Base-by-base conservation (phyloP, 164 flowering plant genomes). In the Dillenia suffruticosa region DNA sequence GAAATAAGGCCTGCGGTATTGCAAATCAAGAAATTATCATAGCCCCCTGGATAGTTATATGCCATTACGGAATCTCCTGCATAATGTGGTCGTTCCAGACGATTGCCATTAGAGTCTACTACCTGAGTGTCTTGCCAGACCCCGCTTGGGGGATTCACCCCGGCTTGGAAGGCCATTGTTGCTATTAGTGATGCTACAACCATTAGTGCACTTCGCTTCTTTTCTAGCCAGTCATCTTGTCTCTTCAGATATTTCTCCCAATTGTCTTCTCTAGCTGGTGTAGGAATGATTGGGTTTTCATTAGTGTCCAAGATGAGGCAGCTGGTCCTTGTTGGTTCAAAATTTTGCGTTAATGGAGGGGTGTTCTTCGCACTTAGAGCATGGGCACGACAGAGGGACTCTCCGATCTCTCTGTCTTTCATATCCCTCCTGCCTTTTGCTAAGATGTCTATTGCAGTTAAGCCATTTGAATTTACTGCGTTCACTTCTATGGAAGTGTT, bases 91-190 rank as follows among this genome's bases (percentile, higher is more conserved):
- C 11, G 22, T 8, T 0, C 10, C 11, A 46, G 6, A 26, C 47
- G 43, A 1, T 44, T n/a, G 14, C 13, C 26, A 8, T 10, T 44
- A 10, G 63, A 1, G 43, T 61, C 9, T 6, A 10, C 9, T 12
- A 11, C 13, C 26, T 14, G 9, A 10, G 49, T 19, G 0, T 63
- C 70, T 50, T 54, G 68, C 69, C 68, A 68, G 4, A 64, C 63
- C 4, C 72, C 69, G 10, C 72, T 63, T 9, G 72, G 58, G 46
- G 76, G 76, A 43, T 22, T 32, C 5, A 68, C 19, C 1, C 75
- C 71, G 11, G 66, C 70, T 72, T 68, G 71, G 43, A 63, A 72
- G 1, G 64, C 64, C 53, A 71, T 47, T 0, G 74, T 71, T 46
- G 74, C 70, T 1, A 63, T 57, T 2, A 71, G 54, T 2, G 64